These are phyloP conservation scores for Lactifluus hygrophoroides DNA, from an alignment of 768 basidiomycete genomes.

Conservation along the genomic window DNA sequence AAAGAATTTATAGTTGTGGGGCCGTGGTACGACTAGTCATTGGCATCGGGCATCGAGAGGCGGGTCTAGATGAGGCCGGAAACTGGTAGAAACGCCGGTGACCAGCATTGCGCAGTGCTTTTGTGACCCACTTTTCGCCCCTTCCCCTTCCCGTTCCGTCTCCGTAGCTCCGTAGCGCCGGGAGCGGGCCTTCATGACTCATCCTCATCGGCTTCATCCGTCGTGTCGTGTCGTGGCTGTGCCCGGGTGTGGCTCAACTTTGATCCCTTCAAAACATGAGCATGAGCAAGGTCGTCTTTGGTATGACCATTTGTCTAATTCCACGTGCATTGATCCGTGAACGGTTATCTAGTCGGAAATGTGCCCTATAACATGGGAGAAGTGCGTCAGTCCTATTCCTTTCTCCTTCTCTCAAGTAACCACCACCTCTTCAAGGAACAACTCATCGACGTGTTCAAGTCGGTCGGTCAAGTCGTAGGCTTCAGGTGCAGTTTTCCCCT, in stretches of 20 bases:
- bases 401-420: background rate
- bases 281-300: slow-evolving; percentile 71
- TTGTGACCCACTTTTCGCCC: too few relatives aligned
- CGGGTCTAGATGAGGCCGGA: too few relatives aligned
- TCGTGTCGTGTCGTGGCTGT: background rate
- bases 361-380: slow-evolving; percentile 88
- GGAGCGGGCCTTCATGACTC: background rate
- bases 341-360: slow-evolving; percentile 58
- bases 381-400: slow-evolving; percentile 28
- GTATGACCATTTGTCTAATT: slow-evolving; percentile 28
- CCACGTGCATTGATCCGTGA: background rate
- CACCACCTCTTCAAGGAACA: slow-evolving; percentile 44
- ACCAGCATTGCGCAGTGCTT: too few relatives aligned
- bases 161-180: too few relatives aligned
- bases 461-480: slow-evolving; percentile 82
- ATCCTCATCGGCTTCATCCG: background rate
- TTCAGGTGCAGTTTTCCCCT: slow-evolving; percentile 48
- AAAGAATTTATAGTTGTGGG: background rate
- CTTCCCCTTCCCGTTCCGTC: too few relatives aligned
- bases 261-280: background rate
- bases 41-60: background rate
- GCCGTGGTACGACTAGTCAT: too few relatives aligned
- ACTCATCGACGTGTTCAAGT: slow-evolving; percentile 81
- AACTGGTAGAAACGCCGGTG: too few relatives aligned
- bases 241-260: background rate